phyloP scores from a whole-genome alignment of 1,284 basidiomycete species.

The Austroboletus novae-zelandiae region DNA sequence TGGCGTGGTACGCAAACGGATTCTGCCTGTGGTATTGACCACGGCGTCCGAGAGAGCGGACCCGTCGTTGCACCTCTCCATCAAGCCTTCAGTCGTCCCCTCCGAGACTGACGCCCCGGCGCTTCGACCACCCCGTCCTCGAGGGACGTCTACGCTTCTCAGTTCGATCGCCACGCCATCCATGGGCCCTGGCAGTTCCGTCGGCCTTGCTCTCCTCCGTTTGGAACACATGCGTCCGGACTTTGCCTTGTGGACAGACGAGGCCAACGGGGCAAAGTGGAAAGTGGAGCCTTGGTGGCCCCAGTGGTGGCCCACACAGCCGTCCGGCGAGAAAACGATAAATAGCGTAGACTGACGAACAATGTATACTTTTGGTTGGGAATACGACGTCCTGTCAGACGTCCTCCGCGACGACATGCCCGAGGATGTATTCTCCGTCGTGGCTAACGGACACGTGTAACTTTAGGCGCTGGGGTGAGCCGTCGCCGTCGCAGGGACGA shows the following conservation, averaged over 20 bases:
- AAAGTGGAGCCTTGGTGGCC: conserved; percentile 60
- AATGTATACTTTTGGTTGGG: conserved; percentile 2
- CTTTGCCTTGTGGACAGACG: conserved; percentile 16
- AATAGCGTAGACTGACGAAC: conserved; percentile 19
- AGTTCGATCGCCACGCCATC: conserved; percentile 41
- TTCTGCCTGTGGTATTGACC: conserved; percentile 65
- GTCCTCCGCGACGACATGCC: conserved; percentile 68
- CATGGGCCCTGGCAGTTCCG: conserved; percentile 30
- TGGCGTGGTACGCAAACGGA: conserved; percentile 88
- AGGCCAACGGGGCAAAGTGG: conserved; percentile 36
- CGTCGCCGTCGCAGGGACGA: conserved; percentile 25
- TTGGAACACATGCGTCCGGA: conserved; percentile 55
- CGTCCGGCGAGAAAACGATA: conserved; percentile 16
- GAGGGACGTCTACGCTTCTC: conserved; percentile 68
- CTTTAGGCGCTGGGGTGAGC: conserved; percentile 15
- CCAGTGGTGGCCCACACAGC: conserved; percentile 61
- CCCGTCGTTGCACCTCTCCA: conserved; percentile 13
- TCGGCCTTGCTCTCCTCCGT: conserved; percentile 70
- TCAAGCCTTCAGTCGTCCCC: conserved; percentile 21
- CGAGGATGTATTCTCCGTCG: conserved; percentile 81
- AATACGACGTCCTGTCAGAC: conserved; percentile 3
- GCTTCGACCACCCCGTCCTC: conserved; percentile 39
- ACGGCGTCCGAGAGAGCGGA: conserved; percentile 1
- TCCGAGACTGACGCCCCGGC: conserved; percentile 4
- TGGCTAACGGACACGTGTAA: conserved; percentile 77